Percentiles rank a stretch among this genome's conserved stretches.
Conservation (phyloP, 202 grass and related monocot species). For the Digitaria exilis region DNA sequence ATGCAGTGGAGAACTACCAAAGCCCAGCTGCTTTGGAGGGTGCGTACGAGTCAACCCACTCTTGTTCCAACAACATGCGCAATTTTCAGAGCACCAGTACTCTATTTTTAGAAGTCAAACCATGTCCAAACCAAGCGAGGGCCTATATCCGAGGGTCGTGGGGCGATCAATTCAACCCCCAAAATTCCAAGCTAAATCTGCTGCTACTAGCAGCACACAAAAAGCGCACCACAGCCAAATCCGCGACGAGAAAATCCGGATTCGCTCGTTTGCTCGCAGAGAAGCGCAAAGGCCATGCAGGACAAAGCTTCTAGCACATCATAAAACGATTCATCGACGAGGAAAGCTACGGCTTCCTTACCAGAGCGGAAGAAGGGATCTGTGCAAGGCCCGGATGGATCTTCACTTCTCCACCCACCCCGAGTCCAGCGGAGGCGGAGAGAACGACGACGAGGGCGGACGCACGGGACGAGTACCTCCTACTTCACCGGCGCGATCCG, state of each 20-base stretch:
- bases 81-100: not conserved
- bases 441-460: not conserved
- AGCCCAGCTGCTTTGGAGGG: not conserved
- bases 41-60: not conserved
- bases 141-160: not conserved
- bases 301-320: not conserved
- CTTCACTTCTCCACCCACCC: not conserved
- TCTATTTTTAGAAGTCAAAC: conserved; percentile 27
- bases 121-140: not conserved
- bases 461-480: not conserved
- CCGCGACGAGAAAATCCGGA: not conserved
- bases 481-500: not conserved
- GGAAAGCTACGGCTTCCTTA: conserved; percentile 1
- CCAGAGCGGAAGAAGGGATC: conserved; percentile 7
- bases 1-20: not conserved
- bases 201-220: not conserved
- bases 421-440: not conserved
- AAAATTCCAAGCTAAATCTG: not conserved
- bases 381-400: not conserved
- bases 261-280: not conserved
- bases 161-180: not conserved
- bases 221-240: not conserved
- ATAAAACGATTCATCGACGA: too few relatives aligned
- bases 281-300: not conserved
- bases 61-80: not conserved